These are phyloP conservation scores for Pseudoperonospora humuli DNA, from an alignment of 352 stramenopile species.

Conservation along the genomic window DNA sequence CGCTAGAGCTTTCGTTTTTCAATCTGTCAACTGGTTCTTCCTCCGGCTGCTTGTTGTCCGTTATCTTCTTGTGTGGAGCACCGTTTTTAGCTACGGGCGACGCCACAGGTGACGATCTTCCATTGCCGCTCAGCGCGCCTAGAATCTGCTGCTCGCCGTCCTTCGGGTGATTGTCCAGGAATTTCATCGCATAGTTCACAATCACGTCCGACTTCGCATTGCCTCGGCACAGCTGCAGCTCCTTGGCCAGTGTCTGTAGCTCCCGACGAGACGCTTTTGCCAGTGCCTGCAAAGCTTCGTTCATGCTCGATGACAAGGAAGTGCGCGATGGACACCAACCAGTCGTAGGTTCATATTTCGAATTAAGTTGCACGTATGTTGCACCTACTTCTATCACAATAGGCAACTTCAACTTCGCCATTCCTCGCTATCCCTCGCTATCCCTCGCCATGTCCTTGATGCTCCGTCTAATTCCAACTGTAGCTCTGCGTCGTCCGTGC, in stretches of 20 bases:
- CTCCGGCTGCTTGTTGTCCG: conserved; percentile 13
- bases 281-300: conserved; percentile 19
- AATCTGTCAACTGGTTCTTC: conserved; percentile 13
- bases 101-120: conserved; percentile 6
- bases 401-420: too few species aligned
- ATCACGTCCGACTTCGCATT: conserved; percentile 71
- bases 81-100: conserved; percentile 10
- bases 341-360: too few species aligned
- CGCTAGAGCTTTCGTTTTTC: conserved; percentile 3
- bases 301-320: too few species aligned
- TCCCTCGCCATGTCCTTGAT: background rate
- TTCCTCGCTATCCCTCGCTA: background rate
- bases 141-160: conserved; percentile 36
- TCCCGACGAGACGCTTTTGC: conserved; percentile 44
- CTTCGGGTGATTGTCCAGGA: conserved; percentile 28
- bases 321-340: too few species aligned
- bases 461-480: conserved; percentile 1
- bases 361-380: conserved; percentile 1
- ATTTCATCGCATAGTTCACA: conserved; percentile 33
- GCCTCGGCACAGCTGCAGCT: conserved; percentile 51
- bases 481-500: conserved; percentile 6
- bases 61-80: conserved; percentile 6
- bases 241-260: conserved; percentile 55
- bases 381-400: background rate
- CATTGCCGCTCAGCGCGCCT: conserved; percentile 12